Evolutionary conservation across 768 basidiomycete genomes (phyloP).

Genomic region (Kwoniella dendrophila): DNA sequence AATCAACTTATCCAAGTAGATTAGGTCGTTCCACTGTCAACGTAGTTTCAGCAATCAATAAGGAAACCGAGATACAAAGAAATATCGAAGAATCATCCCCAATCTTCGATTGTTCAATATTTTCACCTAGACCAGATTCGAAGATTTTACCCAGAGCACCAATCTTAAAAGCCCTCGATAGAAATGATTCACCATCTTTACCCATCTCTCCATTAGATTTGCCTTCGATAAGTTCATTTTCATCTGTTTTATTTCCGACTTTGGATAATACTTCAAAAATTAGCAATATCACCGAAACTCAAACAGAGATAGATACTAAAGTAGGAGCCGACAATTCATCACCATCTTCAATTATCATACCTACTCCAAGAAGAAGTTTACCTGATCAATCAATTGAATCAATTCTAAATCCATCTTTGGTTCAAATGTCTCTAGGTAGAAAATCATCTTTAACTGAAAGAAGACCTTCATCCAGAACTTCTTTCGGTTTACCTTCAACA

Average conservation of each 20-base stretch:
- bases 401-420: constrained; percentile 2
- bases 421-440: neutral
- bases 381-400: constrained; percentile 12
- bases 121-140: constrained; percentile 12
- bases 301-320: constrained; percentile 2
- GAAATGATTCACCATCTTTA: constrained; percentile 5
- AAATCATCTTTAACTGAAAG: neutral
- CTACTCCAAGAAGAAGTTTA: constrained; percentile 5
- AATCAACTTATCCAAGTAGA: constrained; percentile 2
- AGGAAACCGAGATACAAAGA: too few relatives aligned
- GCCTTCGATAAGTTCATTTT: neutral
- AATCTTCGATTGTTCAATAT: constrained; percentile 16
- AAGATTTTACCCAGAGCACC: constrained; percentile 7
- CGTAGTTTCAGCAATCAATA: neutral
- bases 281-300: too few relatives aligned
- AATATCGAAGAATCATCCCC: neutral
- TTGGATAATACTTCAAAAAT: neutral
- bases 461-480: constrained; percentile 12
- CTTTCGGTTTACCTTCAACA: neutral
- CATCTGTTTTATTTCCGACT: neutral
- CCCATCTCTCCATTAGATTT: constrained; percentile 22
- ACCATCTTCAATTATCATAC: neutral
- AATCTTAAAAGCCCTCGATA: neutral
- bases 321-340: too few relatives aligned
- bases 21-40: neutral